A percentile compares a stretch with the other conserved stretches of the same genome.
Conservation (phyloP, 2,329 filamentous ascomycete genomes). For the Diatrype stigma region DNA sequence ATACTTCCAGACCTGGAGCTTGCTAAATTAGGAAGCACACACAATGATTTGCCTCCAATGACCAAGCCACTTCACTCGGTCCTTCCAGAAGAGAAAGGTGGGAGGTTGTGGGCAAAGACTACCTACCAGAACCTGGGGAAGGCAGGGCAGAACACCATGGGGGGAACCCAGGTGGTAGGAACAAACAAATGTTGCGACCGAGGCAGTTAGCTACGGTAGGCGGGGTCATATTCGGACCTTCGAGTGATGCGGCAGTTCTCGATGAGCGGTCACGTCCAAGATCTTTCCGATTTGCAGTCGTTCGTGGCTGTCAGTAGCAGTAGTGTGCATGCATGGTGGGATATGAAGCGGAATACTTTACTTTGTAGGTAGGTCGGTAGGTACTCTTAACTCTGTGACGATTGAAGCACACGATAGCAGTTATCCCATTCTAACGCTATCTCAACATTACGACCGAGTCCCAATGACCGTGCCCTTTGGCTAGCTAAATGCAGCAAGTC, state of each 20-base stretch:
- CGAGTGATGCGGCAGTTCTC: background rate
- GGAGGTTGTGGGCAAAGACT: background rate
- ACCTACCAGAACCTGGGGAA: background rate
- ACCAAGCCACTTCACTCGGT: background rate
- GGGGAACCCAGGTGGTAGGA: background rate
- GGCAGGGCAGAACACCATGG: background rate
- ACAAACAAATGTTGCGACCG: background rate
- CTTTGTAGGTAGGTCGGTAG: no score
- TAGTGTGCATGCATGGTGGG: background rate
- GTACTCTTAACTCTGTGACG: background rate
- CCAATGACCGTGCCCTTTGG: background rate
- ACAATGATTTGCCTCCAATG: background rate
- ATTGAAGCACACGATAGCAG: background rate
- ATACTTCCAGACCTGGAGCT: background rate
- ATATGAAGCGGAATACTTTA: background rate
- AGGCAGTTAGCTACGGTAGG: no score
- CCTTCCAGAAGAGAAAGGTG: conserved; percentile 1
- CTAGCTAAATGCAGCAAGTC: background rate
- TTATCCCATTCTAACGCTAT: background rate
- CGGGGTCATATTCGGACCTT: background rate
- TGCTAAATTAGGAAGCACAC: background rate
- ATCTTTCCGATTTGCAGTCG: background rate
- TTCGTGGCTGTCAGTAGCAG: background rate
- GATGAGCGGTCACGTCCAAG: no score
- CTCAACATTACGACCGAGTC: background rate